A percentile compares a stretch with the other conserved stretches of the same genome.
These are phyloP conservation scores for Leishmania major DNA, from an alignment of 208 protist genomes.

Conservation along the genomic window DNA sequence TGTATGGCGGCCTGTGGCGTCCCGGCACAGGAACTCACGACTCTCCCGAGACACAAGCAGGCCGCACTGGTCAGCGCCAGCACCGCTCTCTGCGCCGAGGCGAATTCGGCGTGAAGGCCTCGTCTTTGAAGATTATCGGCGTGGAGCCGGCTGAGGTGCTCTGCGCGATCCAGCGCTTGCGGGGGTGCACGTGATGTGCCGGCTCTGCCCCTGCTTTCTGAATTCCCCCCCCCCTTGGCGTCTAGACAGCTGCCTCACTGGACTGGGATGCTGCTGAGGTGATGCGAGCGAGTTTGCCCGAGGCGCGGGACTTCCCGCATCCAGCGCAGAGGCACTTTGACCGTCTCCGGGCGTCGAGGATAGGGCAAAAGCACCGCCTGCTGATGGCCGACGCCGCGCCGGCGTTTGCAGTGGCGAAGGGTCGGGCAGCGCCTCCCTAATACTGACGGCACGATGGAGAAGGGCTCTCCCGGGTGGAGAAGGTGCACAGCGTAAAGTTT, in stretches of 20 bases:
- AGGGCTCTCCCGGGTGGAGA: constrained; percentile 3
- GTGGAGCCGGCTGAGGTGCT: constrained; percentile 1
- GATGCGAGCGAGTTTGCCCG: background rate
- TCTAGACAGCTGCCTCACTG: constrained; percentile 10
- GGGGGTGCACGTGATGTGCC: background rate
- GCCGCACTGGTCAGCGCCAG: background rate
- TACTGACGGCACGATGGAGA: background rate
- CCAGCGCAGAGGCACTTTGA: background rate
- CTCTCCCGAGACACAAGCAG: background rate
- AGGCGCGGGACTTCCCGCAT: background rate
- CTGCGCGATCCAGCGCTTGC: constrained; percentile 3
- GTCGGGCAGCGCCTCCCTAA: background rate
- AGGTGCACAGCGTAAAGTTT: background rate
- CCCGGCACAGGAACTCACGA: background rate
- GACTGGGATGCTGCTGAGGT: background rate
- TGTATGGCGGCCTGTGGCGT: background rate
- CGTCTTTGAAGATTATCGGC: background rate
- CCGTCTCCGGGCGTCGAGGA: constrained; percentile 1
- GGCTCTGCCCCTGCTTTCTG: background rate
- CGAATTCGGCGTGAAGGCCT: background rate
- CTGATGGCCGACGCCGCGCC: background rate
- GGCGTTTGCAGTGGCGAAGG: constrained; percentile 1
- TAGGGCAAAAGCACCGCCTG: background rate
- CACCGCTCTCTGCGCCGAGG: constrained; percentile 4
- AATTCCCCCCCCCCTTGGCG: constrained; percentile 2